phyloP scores from a whole-genome alignment of 768 basidiomycete species.

The Suillus luteus region DNA sequence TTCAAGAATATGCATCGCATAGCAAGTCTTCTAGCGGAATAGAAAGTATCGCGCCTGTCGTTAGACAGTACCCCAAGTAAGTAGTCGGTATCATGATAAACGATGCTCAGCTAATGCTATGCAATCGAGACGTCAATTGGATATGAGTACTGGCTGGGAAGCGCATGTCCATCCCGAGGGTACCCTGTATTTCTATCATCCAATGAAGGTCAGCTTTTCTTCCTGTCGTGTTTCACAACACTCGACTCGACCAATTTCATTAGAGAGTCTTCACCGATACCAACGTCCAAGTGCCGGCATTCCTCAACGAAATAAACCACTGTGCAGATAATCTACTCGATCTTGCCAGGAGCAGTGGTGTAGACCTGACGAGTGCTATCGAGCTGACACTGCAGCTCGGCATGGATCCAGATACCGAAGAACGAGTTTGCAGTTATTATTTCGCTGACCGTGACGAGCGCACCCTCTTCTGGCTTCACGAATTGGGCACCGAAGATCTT shows the following conservation, averaged over 20 bases:
- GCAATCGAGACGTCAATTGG: neutral
- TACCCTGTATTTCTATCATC: conserved; percentile 50
- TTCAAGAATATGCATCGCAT: neutral
- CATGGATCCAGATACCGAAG: neutral
- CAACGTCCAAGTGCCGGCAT: neutral
- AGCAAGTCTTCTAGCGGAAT: neutral
- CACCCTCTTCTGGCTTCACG: conserved; percentile 42
- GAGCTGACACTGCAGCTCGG: conserved; percentile 2
- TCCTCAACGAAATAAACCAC: neutral
- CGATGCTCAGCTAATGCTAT: neutral
- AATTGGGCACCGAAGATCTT: neutral
- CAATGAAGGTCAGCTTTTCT: conserved; percentile 37
- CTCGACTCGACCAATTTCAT: neutral
- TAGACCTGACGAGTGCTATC: neutral
- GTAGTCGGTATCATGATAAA: neutral
- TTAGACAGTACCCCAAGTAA: neutral
- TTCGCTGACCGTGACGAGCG: conserved; percentile 44
- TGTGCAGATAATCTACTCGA: neutral
- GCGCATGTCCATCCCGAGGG: conserved; percentile 54
- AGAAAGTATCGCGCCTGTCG: neutral
- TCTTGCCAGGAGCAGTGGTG: neutral
- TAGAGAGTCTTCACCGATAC: conserved; percentile 45
- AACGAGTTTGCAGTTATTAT: conserved; percentile 39
- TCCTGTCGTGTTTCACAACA: neutral
- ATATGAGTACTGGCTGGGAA: conserved; percentile 37